Conservation (phyloP, 257 asterid species). For the Lycium barbarum region DNA sequence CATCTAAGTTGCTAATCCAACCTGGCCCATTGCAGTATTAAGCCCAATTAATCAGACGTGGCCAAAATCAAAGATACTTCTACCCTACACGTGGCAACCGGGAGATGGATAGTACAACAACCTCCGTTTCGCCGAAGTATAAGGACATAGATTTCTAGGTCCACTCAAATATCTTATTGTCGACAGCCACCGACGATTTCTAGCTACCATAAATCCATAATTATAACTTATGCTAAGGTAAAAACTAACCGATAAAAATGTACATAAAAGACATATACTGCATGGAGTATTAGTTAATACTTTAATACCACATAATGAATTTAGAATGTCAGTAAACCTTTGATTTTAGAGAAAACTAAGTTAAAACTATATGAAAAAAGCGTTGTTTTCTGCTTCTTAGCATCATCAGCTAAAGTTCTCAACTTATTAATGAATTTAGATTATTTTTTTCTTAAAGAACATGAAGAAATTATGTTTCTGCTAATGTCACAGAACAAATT, state of each 20-base stretch:
- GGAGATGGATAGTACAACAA: conserved; percentile 34
- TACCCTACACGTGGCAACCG: conserved; percentile 39
- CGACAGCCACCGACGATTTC: conserved; percentile 53
- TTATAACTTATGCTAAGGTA: not conserved
- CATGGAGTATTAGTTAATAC: too few relatives aligned
- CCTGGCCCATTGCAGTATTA: conserved; percentile 38
- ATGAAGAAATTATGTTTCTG: too few relatives aligned
- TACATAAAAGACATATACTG: too few relatives aligned
- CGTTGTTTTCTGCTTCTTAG: too few relatives aligned
- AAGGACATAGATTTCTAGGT: conserved; percentile 21
- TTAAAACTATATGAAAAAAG: too few relatives aligned
- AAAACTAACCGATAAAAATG: not conserved
- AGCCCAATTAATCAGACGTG: conserved; percentile 34
- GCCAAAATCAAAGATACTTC: conserved; percentile 28
- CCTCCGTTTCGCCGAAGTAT: conserved; percentile 40
- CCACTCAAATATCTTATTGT: not conserved
- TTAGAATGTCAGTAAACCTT: too few relatives aligned
- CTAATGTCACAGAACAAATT: too few relatives aligned
- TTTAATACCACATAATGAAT: too few relatives aligned
- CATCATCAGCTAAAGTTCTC: too few relatives aligned
- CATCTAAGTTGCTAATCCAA: conserved; percentile 35
- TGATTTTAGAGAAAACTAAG: too few relatives aligned
- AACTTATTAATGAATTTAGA: too few relatives aligned
- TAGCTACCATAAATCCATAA: not conserved
- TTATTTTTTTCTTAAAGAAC: too few relatives aligned